Evolutionary conservation across 2,329 filamentous ascomycete species (phyloP).

Genomic region (Penicillium sp.): DNA sequence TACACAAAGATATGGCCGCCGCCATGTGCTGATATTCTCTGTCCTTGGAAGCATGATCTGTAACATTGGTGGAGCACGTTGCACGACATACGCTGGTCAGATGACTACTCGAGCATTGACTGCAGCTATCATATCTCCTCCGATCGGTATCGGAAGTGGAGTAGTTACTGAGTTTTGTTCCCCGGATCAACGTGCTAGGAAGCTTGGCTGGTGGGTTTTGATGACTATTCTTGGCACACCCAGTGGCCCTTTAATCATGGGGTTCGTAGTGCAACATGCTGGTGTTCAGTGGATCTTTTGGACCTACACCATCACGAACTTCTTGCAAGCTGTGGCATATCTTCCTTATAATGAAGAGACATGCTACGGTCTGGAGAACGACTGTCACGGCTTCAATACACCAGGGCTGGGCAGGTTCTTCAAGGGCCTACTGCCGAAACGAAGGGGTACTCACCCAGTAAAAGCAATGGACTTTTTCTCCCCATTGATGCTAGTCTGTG

Average conservation of each 20-base stretch:
- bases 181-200: slow-evolving; percentile 51
- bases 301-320: slow-evolving; percentile 57
- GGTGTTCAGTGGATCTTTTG: slow-evolving; percentile 60
- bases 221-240: slow-evolving; percentile 52
- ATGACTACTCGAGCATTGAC: slow-evolving; percentile 50
- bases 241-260: slow-evolving; percentile 33
- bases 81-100: slow-evolving; percentile 50
- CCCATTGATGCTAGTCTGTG: slow-evolving; percentile 46
- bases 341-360: slow-evolving; percentile 51
- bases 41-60: slow-evolving; percentile 47
- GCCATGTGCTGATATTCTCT: slow-evolving; percentile 54
- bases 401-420: slow-evolving; percentile 35
- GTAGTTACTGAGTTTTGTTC: slow-evolving; percentile 58
- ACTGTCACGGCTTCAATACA: too few relatives aligned
- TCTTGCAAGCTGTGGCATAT: slow-evolving; percentile 55
- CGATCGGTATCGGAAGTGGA: slow-evolving; percentile 52
- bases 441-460: slow-evolving; percentile 52
- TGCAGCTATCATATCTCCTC: slow-evolving; percentile 54
- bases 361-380: too few relatives aligned
- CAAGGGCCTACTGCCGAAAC: slow-evolving; percentile 41
- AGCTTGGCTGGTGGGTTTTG: slow-evolving; percentile 55
- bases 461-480: slow-evolving; percentile 49
- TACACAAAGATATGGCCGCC: slow-evolving; percentile 53
- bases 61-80: slow-evolving; percentile 55
- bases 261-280: slow-evolving; percentile 49